Conservation (phyloP, 306 rosid species). For the Vigna unguiculata region DNA sequence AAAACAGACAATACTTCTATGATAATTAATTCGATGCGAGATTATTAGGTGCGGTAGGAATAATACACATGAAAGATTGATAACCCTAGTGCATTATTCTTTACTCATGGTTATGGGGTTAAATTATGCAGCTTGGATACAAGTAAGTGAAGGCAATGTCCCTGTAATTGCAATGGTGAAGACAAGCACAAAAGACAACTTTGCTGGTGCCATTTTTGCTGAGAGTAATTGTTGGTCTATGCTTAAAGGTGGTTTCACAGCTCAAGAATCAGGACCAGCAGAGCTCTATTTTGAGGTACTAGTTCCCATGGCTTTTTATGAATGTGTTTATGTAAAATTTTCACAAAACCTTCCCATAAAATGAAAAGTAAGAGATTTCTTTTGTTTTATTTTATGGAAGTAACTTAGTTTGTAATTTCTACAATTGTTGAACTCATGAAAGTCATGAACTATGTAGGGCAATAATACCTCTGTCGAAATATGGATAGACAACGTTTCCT, state of each 20-base stretch:
- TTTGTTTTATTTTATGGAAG: not conserved
- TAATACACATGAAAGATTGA: not conserved
- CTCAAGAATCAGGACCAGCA: constrained; percentile 55
- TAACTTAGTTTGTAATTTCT: not conserved
- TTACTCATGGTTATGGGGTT: not conserved
- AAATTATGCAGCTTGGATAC: constrained; percentile 61
- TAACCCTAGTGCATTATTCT: not conserved
- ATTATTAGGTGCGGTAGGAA: too few species aligned
- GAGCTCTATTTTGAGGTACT: constrained; percentile 75
- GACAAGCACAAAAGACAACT: constrained; percentile 48
- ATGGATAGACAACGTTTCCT: constrained; percentile 71
- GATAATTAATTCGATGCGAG: too few species aligned
- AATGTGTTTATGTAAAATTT: not conserved
- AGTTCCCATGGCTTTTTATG: not conserved
- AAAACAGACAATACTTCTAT: too few species aligned
- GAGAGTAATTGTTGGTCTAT: constrained; percentile 78
- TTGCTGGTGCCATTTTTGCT: constrained; percentile 58
- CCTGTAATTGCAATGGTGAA: constrained; percentile 60
- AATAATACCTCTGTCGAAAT: constrained; percentile 56
- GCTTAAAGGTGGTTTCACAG: constrained; percentile 83
- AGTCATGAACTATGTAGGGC: constrained; percentile 52
- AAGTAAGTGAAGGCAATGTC: constrained; percentile 56
- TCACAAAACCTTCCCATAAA: too few species aligned
- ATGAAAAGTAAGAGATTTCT: too few species aligned
- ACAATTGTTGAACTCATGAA: not conserved